Conservation (phyloP, 495 filamentous ascomycete species). For the Patellaria atrata region DNA sequence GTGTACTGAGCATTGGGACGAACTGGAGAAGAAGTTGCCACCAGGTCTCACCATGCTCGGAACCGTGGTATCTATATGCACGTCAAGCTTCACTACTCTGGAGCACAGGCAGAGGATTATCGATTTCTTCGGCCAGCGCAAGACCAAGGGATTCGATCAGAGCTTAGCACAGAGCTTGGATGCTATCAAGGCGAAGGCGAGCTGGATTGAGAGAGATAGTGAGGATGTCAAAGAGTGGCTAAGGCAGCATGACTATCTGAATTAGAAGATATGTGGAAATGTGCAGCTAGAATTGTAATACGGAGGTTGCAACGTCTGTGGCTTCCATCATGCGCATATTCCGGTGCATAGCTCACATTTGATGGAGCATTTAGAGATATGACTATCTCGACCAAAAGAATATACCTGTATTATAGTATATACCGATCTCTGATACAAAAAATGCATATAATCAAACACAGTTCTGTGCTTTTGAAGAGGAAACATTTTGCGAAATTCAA, state of each 20-base stretch:
- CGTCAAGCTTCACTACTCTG: constrained; percentile 61
- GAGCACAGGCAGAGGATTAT: constrained; percentile 62
- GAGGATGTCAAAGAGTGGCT: constrained; percentile 48
- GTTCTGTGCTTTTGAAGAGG: no score
- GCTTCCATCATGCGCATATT: no score
- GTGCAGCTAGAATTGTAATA: no score
- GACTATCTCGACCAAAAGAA: no score
- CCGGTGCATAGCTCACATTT: no score
- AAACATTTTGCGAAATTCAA: no score
- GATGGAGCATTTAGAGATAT: no score
- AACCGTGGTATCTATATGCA: constrained; percentile 68
- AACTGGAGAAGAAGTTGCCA: constrained; percentile 61
- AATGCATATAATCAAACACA: no score
- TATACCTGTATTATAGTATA: no score
- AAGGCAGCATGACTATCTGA: constrained; percentile 40
- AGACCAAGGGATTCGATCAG: constrained; percentile 57
- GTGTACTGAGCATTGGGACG: constrained; percentile 78
- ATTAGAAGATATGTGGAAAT: no score
- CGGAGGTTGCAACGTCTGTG: no score
- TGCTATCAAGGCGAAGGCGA: constrained; percentile 42
- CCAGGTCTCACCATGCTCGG: constrained; percentile 75
- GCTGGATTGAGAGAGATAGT: constrained; percentile 47
- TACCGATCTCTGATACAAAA: no score
- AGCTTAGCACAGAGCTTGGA: constrained; percentile 48
- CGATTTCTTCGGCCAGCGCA: constrained; percentile 66